Evolutionary conservation across 164 flowering plant genomes (phyloP), one percentile per base, ranked within the genome.

Genomic region (Euptelea pleiosperma): DNA sequence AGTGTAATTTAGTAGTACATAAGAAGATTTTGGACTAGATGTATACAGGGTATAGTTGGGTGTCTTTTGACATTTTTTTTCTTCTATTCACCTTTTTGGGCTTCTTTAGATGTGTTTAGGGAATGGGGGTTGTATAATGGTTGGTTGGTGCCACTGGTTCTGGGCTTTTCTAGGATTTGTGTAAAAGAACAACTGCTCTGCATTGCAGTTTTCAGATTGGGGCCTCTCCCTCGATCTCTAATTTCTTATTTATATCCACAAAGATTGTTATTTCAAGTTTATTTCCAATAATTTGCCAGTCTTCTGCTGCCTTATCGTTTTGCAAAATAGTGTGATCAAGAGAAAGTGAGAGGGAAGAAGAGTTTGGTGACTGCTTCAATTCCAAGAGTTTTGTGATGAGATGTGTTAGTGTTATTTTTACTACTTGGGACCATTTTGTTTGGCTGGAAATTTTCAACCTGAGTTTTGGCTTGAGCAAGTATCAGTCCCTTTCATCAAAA

Each of bases 11-110:
- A 40, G 44, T 24, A 52, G 58, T 65, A 65, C 36, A 73, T 74
- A 74, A 74, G 73, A 66, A 70, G 76, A 72, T 83, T 77, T 77
- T 75, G 77, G 66, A 63, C 48, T 43, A 71, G 70, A 58, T 70
- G 78, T 69, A 69, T 64, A 77, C 62, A 54, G 57, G 71, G 76
- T 69, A 62, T 51, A 68, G 80, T 60, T 56, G 52, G 46, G 34
- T 45, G 30, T 8, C 22, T 31, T 44, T 26, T 34, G 54, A 42
- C 48, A 28, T 44, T 54, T 43, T 34, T 39, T 35, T 35, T 55
- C 10, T 12, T 26, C 4, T 42, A n/a, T 25, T 24, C 18, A 34
- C 26, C 7, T 10, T 33, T 50, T 44, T 46, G 29, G 18, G 54
- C 34, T 19, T 26, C 11, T 19, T 22, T 52, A 43, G 63, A 46